Conservation (phyloP, 495 filamentous ascomycete genomes). For the Neohortaea acidophila region DNA sequence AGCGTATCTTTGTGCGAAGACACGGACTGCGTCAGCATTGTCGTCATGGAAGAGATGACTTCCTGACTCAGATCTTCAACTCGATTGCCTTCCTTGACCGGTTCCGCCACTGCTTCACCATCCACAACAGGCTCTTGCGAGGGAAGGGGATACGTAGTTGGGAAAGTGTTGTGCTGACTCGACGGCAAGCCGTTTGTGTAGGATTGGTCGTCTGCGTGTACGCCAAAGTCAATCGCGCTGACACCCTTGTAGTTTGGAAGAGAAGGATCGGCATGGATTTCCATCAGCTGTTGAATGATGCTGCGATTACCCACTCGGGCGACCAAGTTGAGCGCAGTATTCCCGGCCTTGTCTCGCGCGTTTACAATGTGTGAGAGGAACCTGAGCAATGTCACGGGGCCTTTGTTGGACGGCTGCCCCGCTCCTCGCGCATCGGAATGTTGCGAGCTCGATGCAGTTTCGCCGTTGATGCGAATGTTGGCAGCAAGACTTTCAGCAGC, state of each 20-base stretch:
- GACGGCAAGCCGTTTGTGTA: constrained; percentile 12
- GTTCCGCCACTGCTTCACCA: constrained; percentile 6
- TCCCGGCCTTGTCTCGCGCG: constrained; percentile 74
- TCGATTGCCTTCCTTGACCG: constrained; percentile 20
- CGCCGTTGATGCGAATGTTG: constrained; percentile 8
- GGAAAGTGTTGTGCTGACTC: constrained; percentile 3
- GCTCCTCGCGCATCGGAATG: constrained; percentile 10
- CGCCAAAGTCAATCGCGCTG: constrained; percentile 77
- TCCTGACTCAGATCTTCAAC: constrained; percentile 32
- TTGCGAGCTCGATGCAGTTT: constrained; percentile 12
- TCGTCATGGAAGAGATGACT: constrained; percentile 53
- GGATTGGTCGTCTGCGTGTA: constrained; percentile 40
- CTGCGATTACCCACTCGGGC: constrained; percentile 77
- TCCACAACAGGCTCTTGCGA: constrained; percentile 22
- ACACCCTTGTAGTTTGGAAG: constrained; percentile 82
- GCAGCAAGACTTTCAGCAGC: constrained; percentile 16
- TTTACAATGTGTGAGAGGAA: constrained; percentile 97
- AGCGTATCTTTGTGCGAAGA: constrained; percentile 60
- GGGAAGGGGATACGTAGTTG: constrained; percentile 7
- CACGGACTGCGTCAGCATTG: constrained; percentile 58
- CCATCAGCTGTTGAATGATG: constrained; percentile 82
- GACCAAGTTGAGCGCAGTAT: constrained; percentile 87
- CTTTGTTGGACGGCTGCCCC: constrained; percentile 25
- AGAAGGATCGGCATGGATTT: constrained; percentile 78
- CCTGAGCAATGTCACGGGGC: constrained; percentile 64